phyloP scores from a whole-genome alignment of 768 basidiomycete species.

The Trametes villosa region DNA sequence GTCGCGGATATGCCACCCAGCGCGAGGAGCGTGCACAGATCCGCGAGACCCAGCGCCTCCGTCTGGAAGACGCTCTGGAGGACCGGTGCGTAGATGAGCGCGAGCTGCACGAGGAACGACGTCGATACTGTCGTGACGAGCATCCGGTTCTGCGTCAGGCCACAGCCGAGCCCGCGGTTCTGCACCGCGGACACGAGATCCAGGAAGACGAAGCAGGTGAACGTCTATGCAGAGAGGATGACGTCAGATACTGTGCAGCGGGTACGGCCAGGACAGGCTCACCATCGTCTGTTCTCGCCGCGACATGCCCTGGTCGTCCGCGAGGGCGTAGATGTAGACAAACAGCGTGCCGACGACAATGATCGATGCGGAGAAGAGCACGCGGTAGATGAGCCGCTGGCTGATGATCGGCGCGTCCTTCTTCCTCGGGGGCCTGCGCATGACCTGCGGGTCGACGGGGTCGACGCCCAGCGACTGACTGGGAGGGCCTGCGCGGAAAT shows the following conservation, averaged over 20 bases:
- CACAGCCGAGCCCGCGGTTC: constrained; percentile 89
- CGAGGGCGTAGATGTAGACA: constrained; percentile 81
- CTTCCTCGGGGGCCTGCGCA: constrained; percentile 90
- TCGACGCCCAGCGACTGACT: constrained; percentile 97
- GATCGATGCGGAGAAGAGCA: constrained; percentile 91
- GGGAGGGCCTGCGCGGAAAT: constrained; percentile 68
- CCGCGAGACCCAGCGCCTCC: constrained; percentile 68
- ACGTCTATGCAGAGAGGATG: constrained; percentile 61
- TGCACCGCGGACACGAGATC: constrained; percentile 95
- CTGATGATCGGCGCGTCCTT: constrained; percentile 92
- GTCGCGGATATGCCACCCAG: constrained; percentile 67
- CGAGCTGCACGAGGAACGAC: constrained; percentile 84
- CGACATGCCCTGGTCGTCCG: constrained; percentile 77
- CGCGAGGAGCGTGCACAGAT: constrained; percentile 70
- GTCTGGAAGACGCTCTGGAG: constrained; percentile 96
- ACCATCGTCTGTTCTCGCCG: constrained; percentile 96
- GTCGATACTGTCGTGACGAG: constrained; percentile 84
- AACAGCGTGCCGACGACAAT: constrained; percentile 90
- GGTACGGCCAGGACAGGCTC: constrained; percentile 28
- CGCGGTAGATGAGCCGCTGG: constrained; percentile 68
- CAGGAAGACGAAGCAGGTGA: constrained; percentile 95
- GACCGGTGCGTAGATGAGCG: constrained; percentile 86
- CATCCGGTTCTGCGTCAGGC: constrained; percentile 85
- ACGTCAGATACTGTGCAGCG: not conserved
- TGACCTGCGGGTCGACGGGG: constrained; percentile 91